Evolutionary conservation across 371 early-diverging fungal genomes (phyloP).

Genomic region (Phascolomyces articulosus): DNA sequence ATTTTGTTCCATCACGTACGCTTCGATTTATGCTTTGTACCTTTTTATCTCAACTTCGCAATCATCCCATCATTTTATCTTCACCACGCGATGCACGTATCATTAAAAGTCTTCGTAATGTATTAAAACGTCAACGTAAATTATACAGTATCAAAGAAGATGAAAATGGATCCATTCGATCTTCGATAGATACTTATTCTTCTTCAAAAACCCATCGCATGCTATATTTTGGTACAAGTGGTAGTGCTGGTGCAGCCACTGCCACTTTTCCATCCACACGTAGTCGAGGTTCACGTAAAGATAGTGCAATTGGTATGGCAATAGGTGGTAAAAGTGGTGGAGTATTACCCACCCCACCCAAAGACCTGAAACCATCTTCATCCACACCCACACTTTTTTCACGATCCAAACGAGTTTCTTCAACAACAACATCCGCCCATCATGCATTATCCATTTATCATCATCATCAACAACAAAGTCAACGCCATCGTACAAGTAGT

Average conservation of each 20-base stretch:
- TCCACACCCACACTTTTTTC: slow-evolving; percentile 27
- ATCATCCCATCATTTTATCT: slow-evolving; percentile 36
- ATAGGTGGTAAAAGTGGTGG: no score
- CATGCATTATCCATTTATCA: background rate
- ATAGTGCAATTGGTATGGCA: slow-evolving; percentile 37
- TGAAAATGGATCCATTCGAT: slow-evolving; percentile 5
- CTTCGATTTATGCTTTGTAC: slow-evolving; percentile 51
- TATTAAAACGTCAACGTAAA: slow-evolving; percentile 47
- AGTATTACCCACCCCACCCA: slow-evolving; percentile 3
- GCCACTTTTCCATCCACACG: background rate
- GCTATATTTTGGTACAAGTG: background rate
- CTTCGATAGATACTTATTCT: background rate
- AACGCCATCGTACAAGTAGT: slow-evolving; percentile 20
- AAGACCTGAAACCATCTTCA: slow-evolving; percentile 19
- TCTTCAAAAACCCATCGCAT: background rate
- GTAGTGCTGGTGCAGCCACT: background rate
- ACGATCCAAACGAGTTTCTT: slow-evolving; percentile 25
- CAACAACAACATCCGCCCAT: background rate
- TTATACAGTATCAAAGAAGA: slow-evolving; percentile 5
- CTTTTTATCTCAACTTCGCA: slow-evolving; percentile 45
- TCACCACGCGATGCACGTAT: slow-evolving; percentile 52
- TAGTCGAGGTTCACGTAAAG: slow-evolving; percentile 24
- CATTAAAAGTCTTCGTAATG: slow-evolving; percentile 36
- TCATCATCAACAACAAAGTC: slow-evolving; percentile 5
- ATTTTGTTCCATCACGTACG: slow-evolving; percentile 45